These are phyloP conservation scores for Sclerotinia trifoliorum DNA, from an alignment of 2,329 filamentous ascomycete genomes.

Conservation along the genomic window DNA sequence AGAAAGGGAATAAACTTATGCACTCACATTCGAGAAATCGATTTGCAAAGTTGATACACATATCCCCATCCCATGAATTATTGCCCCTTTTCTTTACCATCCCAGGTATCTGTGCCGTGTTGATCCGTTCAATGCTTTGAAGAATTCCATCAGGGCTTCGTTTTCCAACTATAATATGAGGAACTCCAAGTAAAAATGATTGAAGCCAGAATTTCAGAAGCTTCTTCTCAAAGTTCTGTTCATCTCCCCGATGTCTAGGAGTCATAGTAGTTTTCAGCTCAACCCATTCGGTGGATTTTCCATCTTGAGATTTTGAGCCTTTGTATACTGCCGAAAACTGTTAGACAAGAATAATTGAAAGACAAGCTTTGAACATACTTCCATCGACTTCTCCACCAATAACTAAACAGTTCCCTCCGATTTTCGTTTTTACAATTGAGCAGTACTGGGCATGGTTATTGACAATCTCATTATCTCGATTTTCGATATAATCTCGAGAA, in stretches of 20 bases:
- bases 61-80: conserved; percentile 81
- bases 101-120: conserved; percentile 75
- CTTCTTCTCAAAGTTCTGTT: conserved; percentile 80
- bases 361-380: conserved; percentile 47
- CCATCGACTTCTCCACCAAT: conserved; percentile 94
- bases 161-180: conserved; percentile 88
- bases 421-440: conserved; percentile 84
- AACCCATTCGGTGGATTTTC: conserved; percentile 80
- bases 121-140: conserved; percentile 70
- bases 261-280: conserved; percentile 78
- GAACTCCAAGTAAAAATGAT: conserved; percentile 89
- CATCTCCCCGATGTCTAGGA: conserved; percentile 67
- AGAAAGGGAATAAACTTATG: not conserved
- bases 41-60: conserved; percentile 87
- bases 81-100: conserved; percentile 67
- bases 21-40: conserved; percentile 72
- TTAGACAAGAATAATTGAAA: conserved; percentile 19
- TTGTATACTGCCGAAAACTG: conserved; percentile 53
- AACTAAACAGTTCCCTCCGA: conserved; percentile 72
- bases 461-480: conserved; percentile 67
- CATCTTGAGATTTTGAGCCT: conserved; percentile 71
- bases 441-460: conserved; percentile 95
- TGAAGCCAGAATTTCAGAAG: conserved; percentile 96
- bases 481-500: conserved; percentile 74
- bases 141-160: conserved; percentile 72